Base-by-base conservation (phyloP, 768 basidiomycete species). In the Pilatotrama ljubarskyi region DNA sequence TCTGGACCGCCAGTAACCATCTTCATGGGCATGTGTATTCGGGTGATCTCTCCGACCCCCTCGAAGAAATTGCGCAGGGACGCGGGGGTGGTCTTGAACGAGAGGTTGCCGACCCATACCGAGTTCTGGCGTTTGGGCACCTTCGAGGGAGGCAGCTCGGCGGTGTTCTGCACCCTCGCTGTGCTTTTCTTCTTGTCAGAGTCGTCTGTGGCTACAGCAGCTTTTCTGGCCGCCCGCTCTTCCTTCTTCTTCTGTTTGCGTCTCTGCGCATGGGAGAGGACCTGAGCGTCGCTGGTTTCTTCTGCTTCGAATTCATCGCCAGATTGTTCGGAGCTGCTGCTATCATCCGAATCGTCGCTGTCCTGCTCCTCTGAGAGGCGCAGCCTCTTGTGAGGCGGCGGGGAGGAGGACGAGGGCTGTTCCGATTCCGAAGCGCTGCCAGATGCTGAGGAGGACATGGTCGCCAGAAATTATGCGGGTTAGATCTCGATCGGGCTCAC, bases 91-190 rank as follows among this genome's bases (percentile, higher is more conserved):
- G 96, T 98, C 74, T 89, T 90, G 81, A 90, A 98, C 6, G 90
- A 82, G 72, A 98, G 70, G 74, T 98, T 98, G 41, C 96, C 96
- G 29, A 98, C 90, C 96, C 96, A 98, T 47, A 98, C 80, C 5
- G 93, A 95, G 71, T 95, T 86, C 73, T 91, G 85, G 24, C 89
- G 84, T 72, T 86, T 87, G 14, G 71, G 70, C 62, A 65, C 56
- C 68, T 63, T 65, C 61, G 69, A 68, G 10, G 68, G 70, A 3
- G 68, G 57, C 25, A 71, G 67, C 51, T 71, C 70, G 11, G 66
- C 70, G 24, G 66, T 66, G 61, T 69, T 71, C 59, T 68, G 57
- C 13, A 68, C 66, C 29, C 64, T 64, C 18, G 35, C 56, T 37
- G 83, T 82, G 13, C 62, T 64, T 75, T 77, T 66, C 80, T 85